Evolutionary conservation across 352 stramenopile genomes (phyloP), one percentile per base, ranked within the genome.

Genomic region (Phytophthora lateralis): DNA sequence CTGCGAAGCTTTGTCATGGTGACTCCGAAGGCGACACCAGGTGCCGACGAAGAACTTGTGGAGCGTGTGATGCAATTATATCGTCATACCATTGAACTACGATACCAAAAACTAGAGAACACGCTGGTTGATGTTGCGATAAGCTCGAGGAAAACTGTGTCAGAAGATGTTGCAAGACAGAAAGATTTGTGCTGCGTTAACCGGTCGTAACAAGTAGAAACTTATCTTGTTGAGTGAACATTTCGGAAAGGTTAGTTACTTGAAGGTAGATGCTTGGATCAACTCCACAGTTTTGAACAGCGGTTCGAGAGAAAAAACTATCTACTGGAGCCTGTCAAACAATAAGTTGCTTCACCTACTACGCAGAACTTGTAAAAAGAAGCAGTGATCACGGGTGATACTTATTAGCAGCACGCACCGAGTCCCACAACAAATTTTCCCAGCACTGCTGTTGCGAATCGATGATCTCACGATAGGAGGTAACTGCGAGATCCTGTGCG

Each of bases 91-190:
- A 60, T 69, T 27, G 55, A 69, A 20, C 24, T 57, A 4, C 44
- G 61, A 24, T 65, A 69, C 9, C 61, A 69, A 43, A 55, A 57
- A 9, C 29, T 69, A n/a, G 61, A 69, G 20, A 69, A 69, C 12
- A 42, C 61, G 14, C 34, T 69, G 5, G 47, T 69, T 15, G 61
- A 69, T 56, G 39, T 45, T 1, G 30, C 53, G 6, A 69, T 63
- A 11, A 47, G 42, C 52, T 35, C 38, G 0, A 55, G 21, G 29
- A 55, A 62, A 17, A 15, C 38, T 3, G n/a, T 15, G 6, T 12
- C 37, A 43, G 11, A 14, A n/a, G 12, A 1, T 17, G 32, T 4
- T 32, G 6, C 0, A 18, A 15, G 34, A 39, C 35, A 10, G 17
- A 18, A 26, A 10, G 17, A 24, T 27, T 8, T 27, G 0, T 44